Evolutionary conservation across 2,329 filamentous ascomycete genomes (phyloP), one percentile per base, ranked within the genome.

Genomic region (Talaromyces sp.): DNA sequence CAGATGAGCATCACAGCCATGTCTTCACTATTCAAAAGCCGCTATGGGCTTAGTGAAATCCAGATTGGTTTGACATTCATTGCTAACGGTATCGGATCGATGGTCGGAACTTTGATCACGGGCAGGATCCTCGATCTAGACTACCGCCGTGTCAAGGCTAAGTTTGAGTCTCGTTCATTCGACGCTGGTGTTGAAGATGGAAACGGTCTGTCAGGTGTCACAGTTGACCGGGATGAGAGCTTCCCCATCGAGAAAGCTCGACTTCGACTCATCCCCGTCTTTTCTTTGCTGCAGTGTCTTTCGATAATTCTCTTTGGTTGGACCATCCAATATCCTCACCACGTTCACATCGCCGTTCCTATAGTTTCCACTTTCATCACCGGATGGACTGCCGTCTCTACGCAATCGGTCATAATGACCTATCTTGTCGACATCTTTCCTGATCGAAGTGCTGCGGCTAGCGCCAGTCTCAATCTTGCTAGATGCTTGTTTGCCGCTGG

Each of bases 1-100:
- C 81, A 84, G 61, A 84, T 84, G 80, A 80, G 77, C 65, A 83
- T 83, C 61, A 83, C 83, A 0, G 79, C 78, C 40, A 81, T 83
- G 76, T 82, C 83, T 0, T 76, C 76, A 0, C 73, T 85, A 0
- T 82, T 85, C 65, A 66, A 79, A 36, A 63, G 67, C 0, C 67
- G 65, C 4, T 85, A 85, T 61, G 72, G 72, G 7, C 71, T 83
- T 0, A 68, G 61, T 4, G 78, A 80, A 60, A 77, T 75, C 4
- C 73, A 83, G 50, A 78, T 82, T 14, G 82, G 82, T 0, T 69
- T 84, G 2, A 80, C 80, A 0, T 86, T 84, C 62, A 78, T 86
- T 1, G 81, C 82, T 27, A 84, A 84, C 28, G 84, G 84, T 0
- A 77, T 78, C 0, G 83, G 84, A 0, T 83, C 80, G 18, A 83